Percentiles rank a stretch among this genome's conserved stretches.
These are phyloP conservation scores for Plantago ovata DNA, from an alignment of 257 asterid genomes.

Conservation along the genomic window DNA sequence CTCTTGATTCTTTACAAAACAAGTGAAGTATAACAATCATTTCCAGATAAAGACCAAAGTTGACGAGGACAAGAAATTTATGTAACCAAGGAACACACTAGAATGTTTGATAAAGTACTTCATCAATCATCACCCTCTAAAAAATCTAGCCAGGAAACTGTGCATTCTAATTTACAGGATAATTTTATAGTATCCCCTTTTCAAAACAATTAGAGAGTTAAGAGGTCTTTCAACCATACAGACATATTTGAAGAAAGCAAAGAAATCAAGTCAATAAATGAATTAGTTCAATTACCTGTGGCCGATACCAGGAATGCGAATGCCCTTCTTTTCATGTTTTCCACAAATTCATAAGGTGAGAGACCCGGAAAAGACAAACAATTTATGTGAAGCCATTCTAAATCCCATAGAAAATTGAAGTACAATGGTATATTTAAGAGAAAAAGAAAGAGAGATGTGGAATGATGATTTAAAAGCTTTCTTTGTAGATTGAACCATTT, in stretches of 20 bases:
- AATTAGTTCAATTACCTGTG: constrained; percentile 64
- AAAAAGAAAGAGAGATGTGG: constrained; percentile 12
- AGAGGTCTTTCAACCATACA: too few species aligned
- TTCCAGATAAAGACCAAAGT: constrained; percentile 17
- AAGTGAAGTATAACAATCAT: constrained; percentile 14
- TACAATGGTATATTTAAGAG: background rate
- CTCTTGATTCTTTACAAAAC: constrained; percentile 74
- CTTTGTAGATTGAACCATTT: background rate
- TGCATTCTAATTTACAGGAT: background rate
- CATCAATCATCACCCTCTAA: background rate
- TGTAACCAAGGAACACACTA: background rate
- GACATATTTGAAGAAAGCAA: too few species aligned
- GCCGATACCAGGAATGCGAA: constrained; percentile 98
- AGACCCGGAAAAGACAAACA: constrained; percentile 51
- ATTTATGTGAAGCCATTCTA: constrained; percentile 7
- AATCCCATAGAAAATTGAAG: background rate
- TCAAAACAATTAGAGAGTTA: background rate
- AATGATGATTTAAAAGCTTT: background rate
- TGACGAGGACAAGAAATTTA: constrained; percentile 2
- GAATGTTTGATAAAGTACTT: constrained; percentile 5
- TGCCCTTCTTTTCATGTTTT: constrained; percentile 99
- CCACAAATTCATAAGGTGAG: constrained; percentile 95
- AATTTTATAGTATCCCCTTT: background rate
- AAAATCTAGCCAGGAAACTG: too few species aligned
- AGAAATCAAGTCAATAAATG: background rate